Evolutionary conservation across 805 yeast species (phyloP), one percentile per base, ranked within the genome.

Genomic region (Lipomyces sp.): DNA sequence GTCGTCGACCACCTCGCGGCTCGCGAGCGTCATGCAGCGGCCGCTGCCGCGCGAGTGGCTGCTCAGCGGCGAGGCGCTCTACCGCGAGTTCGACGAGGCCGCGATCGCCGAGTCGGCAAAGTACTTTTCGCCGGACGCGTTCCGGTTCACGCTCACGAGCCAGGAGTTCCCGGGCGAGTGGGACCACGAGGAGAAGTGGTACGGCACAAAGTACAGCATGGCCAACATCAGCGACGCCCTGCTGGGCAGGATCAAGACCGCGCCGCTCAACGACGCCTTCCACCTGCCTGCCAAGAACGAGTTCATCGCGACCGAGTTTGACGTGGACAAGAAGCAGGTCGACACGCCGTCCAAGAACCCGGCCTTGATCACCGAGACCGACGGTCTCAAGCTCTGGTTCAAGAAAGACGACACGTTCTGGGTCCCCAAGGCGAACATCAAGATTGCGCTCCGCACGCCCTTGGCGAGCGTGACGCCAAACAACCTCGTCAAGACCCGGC

Each of bases 331-430:
- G 50, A 61, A 70, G 22, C 67, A 65, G 26, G 56, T 61, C 2
- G 61, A 51, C 19, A 45, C 62, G 8, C 76, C 80, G 2, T 61
- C 71, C 40, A 74, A 73, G 26, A 78, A 77, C 53, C 96, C 97
- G 1, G 71, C 72, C 33, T 70, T 88, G 36, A 69, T 93, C 48
- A 69, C 76, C 51, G 73, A 77, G 40, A 73, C 75, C 40, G 68
- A 75, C 13, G 73, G 73, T 42, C 68, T 74, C 34, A 82, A 81
- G 60, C 70, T 86, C 33, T 91, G 98, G 98, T 86, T 74, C 67
- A 91, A 91, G 66, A 84, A 84, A 61, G 96, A 91, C 70, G 96
- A 91, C 59, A 80, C 83, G 44, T 86, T 91, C 64, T 80, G 84
- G 73, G 85, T 86, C 16, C 98, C 98, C 43, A 86, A 90, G 69